Conservation (phyloP, 495 filamentous ascomycete species). For the Barbatosphaeria neglecta region DNA sequence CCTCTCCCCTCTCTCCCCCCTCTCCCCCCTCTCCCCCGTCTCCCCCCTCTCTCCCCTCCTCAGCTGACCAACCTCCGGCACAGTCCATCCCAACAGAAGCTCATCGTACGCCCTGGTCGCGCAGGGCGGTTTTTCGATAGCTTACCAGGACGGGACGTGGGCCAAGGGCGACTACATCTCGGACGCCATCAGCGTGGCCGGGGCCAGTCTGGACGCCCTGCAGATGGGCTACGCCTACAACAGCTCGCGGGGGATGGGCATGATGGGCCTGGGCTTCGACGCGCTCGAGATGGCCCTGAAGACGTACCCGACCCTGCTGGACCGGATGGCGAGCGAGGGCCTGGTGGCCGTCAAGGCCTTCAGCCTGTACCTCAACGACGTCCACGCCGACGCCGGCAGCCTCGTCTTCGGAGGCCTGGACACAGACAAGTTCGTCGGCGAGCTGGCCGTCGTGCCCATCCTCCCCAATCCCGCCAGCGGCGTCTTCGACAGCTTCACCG, state of each 20-base stretch:
- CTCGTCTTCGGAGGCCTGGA: constrained; percentile 91
- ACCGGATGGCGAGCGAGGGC: constrained; percentile 54
- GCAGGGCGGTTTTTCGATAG: constrained; percentile 59
- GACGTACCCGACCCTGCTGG: constrained; percentile 69
- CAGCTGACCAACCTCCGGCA: too few species aligned
- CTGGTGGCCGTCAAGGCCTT: constrained; percentile 75
- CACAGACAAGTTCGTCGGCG: constrained; percentile 68
- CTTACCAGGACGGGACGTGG: constrained; percentile 57
- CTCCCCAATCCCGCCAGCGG: constrained; percentile 19
- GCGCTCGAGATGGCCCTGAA: constrained; percentile 56
- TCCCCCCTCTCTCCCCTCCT: too few species aligned
- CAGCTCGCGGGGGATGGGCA: constrained; percentile 57
- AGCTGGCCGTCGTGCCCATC: constrained; percentile 61
- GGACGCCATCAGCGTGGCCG: constrained; percentile 63
- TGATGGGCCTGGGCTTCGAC: constrained; percentile 82
- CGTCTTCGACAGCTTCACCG: constrained; percentile 26
- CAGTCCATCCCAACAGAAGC: constrained; percentile 46
- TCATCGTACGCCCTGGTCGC: constrained; percentile 56
- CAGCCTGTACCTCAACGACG: constrained; percentile 64
- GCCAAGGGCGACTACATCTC: constrained; percentile 62
- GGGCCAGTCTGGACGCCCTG: constrained; percentile 47
- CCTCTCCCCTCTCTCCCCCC: too few species aligned
- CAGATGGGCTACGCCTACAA: constrained; percentile 75
- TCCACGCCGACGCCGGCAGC: constrained; percentile 54
- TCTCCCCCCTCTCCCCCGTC: too few species aligned